A percentile compares a stretch with the other conserved stretches of the same genome.
Conservation (phyloP, 768 basidiomycete species). For the Lyophyllum atratum region DNA sequence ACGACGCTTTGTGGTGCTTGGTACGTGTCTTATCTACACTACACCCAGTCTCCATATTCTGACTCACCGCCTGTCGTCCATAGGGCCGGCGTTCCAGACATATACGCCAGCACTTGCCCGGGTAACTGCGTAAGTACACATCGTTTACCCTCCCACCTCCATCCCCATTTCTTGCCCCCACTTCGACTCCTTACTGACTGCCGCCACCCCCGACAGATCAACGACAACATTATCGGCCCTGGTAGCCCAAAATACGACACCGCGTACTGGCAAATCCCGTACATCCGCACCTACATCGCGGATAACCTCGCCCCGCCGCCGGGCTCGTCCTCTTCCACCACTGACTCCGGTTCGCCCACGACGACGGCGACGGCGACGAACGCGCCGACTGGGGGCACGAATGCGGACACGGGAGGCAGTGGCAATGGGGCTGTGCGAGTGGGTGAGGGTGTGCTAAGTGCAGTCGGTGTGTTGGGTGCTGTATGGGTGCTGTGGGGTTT, state of each 20-base stretch:
- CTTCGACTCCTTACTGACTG: not conserved
- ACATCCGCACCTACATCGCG: constrained; percentile 57
- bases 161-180: not conserved
- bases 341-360: not conserved
- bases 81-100: constrained; percentile 45
- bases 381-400: not conserved
- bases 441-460: not conserved
- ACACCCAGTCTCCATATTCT: not conserved
- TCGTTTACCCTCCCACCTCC: not conserved
- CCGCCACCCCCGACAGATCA: constrained; percentile 20
- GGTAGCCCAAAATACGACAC: constrained; percentile 46
- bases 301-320: constrained; percentile 10
- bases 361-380: not conserved
- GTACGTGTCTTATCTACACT: constrained; percentile 18
- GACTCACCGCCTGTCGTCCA: not conserved
- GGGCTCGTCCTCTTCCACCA: not conserved
- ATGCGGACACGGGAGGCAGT: not conserved
- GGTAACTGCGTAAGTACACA: constrained; percentile 37
- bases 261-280: constrained; percentile 63
- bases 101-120: constrained; percentile 46
- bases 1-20: constrained; percentile 65
- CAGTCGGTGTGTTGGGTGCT: not conserved
- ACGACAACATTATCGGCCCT: constrained; percentile 49
- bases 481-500: not conserved
- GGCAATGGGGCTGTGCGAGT: not conserved